Conservation (phyloP, 1,284 basidiomycete species). For the Moniliella sp. region DNA sequence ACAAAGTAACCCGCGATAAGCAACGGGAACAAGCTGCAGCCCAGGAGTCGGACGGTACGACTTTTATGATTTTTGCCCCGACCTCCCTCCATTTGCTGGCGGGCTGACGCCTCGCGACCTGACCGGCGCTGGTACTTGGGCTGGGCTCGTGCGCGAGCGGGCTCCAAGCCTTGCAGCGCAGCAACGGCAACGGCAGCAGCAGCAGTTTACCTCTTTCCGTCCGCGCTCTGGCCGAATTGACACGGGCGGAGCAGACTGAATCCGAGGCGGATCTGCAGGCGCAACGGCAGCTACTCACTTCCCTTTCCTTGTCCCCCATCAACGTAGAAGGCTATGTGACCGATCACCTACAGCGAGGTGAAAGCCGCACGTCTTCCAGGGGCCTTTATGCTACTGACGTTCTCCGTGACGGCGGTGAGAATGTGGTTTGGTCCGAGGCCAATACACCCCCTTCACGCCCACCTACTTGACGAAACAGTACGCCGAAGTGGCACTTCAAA, state of each 20-base stretch:
- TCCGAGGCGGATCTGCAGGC: slow-evolving; percentile 6
- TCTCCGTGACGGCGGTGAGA: too few relatives aligned
- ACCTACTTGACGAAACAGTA: too few relatives aligned
- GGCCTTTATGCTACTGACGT: too few relatives aligned
- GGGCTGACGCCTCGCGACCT: slow-evolving; percentile 10
- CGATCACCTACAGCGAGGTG: not conserved
- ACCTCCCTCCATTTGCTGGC: slow-evolving; percentile 12
- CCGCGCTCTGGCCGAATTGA: too few relatives aligned
- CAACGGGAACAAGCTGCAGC: too few relatives aligned
- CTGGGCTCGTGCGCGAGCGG: slow-evolving; percentile 11
- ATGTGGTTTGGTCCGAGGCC: too few relatives aligned
- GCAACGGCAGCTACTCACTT: slow-evolving; percentile 3
- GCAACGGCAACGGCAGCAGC: too few relatives aligned
- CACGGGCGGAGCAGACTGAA: slow-evolving; percentile 6
- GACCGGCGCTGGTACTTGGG: slow-evolving; percentile 16
- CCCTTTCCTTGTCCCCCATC: not conserved
- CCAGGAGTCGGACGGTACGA: slow-evolving; percentile 7
- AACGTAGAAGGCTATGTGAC: not conserved
- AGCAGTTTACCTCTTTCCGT: too few relatives aligned
- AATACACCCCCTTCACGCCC: too few relatives aligned
- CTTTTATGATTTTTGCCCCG: slow-evolving; percentile 16
- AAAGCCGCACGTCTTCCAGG: too few relatives aligned
- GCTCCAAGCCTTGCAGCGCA: slow-evolving; percentile 8
- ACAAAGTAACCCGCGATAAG: too few relatives aligned
- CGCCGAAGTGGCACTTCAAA: slow-evolving; percentile 12